Base-by-base conservation (phyloP, 768 basidiomycete genomes). In the Daedalea quercina region DNA sequence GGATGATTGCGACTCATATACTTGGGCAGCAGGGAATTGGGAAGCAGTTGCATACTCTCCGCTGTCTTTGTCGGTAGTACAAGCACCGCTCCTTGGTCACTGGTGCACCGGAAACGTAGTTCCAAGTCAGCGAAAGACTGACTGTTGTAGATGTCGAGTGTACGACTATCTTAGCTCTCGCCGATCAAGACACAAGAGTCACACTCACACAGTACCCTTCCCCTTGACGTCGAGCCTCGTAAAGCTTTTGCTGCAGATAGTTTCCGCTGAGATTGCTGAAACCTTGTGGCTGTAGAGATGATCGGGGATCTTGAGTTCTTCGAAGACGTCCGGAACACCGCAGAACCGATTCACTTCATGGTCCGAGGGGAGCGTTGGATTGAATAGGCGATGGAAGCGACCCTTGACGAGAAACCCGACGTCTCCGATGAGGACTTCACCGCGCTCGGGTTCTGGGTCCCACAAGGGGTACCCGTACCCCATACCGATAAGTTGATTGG, bases 301-400 rank as follows among this genome's bases (percentile, higher is more conserved):
- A 11, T 34, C 45, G 8, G 50, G 37, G 17, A 50, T 19, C 4
- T 24, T 23, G n/a, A 54, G 45, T 3, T 25, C 44, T 8, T 52
- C 47, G 41, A 49, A 58, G 3, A 34, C 28, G 11, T 53, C 52
- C 2, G 59, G 59, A 20, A 57, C 46, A 1, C 47, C 47, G 13
- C 13, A 40, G 26, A 24, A 22, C 3, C 24, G 43, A 44, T 58
- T 56, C 20, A 44, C 20, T 20, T 35, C 41, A 28, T 59, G 45
- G 17, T 56, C 47, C 1, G 50, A 23, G 17, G 51, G 19, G 6
- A 47, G 33, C 8, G 47, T 54, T 9, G 57, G 49, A 34, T 61
- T 61, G 60, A 61, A 61, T 4, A 61, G 40, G 3, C 60, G 60
- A 23, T 49, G 41, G 54, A 61, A 61, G 2, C 49, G 50, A 22